Base-by-base conservation (phyloP, 129 eudicot species). In the Tagetes erecta region DNA sequence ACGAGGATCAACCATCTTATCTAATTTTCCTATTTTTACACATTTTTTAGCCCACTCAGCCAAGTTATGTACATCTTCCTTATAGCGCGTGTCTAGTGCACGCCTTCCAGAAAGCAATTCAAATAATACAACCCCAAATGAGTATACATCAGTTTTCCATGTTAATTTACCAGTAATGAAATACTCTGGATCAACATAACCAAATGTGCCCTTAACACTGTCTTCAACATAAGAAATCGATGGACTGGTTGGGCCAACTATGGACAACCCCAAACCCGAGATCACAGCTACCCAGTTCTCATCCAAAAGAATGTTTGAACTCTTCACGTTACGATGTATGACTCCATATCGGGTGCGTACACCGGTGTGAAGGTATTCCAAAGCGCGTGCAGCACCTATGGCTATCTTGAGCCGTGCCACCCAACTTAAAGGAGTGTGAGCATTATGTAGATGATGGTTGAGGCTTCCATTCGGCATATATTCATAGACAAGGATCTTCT, bases 51-150 rank as follows among this genome's bases (percentile, higher is more conserved):
- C 57, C 57, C 57, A 51, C 6, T 6, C 3, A 3, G 3, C 57
- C 57, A 51, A 12, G 27, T 0, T 1, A 51, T 30, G 1, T 3
- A 3, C 1, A 5, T 13, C 30, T n/a, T 51, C 57, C 30, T 3
- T 2, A 3, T 51, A 3, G 3, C 5, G 6, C 30, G 2, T 46
- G 0, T 12, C 30, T 51, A 51, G 4, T 13, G 27, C 57, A 0
- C 6, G 30, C 27, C 30, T 51, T 51, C 57, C 30, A n/a, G 56
- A 50, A 11, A 50, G 1, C 56, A 50, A 12, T 50, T 50, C 27
- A 50, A 50, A 52, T 52, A 52, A 52, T 14, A 52, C 59, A 52
- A 52, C 59, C 34, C 59, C 59, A 52, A 52, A 52, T 14, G 59
- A 5, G 30, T 52, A 52, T 3, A 52, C 59, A 52, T 52, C 59